phyloP scores from a whole-genome alignment of 441 rosid genomes.

The Pelargonium citronellum region DNA sequence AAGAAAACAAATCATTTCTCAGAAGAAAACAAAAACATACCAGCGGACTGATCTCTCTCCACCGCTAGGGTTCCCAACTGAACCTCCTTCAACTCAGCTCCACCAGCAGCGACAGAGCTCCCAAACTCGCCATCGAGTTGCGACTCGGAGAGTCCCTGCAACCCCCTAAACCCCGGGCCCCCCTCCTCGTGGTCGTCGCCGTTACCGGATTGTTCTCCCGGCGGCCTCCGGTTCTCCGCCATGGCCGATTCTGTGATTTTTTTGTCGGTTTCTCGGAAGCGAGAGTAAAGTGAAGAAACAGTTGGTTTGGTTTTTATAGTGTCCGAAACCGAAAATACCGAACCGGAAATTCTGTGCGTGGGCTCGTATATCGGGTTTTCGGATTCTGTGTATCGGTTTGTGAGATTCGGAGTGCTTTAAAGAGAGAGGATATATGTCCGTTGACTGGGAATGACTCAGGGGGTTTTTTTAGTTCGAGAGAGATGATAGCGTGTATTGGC shows the following conservation, averaged over 20 bases:
- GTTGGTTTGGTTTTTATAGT: conserved; percentile 22
- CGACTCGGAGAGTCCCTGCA: conserved; percentile 18
- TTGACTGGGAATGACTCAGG: no score
- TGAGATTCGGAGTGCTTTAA: background rate
- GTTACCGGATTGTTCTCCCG: conserved; percentile 19
- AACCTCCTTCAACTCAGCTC: conserved; percentile 21
- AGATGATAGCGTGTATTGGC: no score
- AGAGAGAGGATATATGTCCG: no score
- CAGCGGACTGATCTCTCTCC: conserved; percentile 32
- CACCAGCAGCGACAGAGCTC: conserved; percentile 9
- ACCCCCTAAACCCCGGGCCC: background rate
- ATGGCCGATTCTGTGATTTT: conserved; percentile 30
- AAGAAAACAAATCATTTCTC: background rate
- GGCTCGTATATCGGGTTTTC: background rate
- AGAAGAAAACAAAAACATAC: conserved; percentile 25
- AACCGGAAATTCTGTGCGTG: conserved; percentile 7
- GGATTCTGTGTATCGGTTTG: background rate
- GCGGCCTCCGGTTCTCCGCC: conserved; percentile 43
- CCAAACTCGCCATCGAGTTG: no score
- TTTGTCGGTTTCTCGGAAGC: conserved; percentile 9
- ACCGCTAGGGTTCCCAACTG: conserved; percentile 30
- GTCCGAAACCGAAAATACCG: conserved; percentile 20
- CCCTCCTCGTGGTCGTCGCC: conserved; percentile 20
- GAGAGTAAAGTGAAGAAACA: conserved; percentile 38
- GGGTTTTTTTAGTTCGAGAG: no score